Evolutionary conservation across 352 stramenopile genomes (phyloP), one percentile per base, ranked within the genome.

Genomic region (Pythium aphanidermatum): DNA sequence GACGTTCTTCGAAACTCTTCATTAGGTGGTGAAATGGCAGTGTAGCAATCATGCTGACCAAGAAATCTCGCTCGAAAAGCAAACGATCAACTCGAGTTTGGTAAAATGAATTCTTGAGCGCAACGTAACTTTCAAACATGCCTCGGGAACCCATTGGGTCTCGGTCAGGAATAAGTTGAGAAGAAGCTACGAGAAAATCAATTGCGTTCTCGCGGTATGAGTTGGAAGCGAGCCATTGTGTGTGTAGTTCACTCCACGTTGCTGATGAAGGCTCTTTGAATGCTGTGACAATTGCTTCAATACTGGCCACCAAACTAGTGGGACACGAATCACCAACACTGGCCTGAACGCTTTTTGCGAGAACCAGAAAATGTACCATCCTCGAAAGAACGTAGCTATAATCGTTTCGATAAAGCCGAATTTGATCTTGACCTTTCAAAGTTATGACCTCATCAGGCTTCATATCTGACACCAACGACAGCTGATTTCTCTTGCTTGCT

Each of bases 11-110:
- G n/a, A n/a, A n/a, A n/a, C n/a, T n/a, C n/a, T 35, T 25, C 41
- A 49, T 49, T 16, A 49, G 27, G 13, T 28, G 41, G 9, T 39
- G 29, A 19, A 49, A 49, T 27, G 41, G 41, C 20, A 49, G 29
- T 4, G 39, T 5, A 3, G 11, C 10, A 2, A 42, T n/a, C 5
- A 38, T 39, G 3, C 19, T 39, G 4, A 23, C n/a, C 29, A 23
- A 8, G 27, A 30, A 29, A 10, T 30, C 36, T 11, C 36, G 5
- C 13, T 49, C n/a, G 12, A 12, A 13, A 9, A 49, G 10, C 12
- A 49, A 30, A 1, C 16, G 30, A 23, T 37, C 19, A 11, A 49
- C 14, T 17, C 41, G 41, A 11, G n/a, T 13, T 20, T 51, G 31
- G 26, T 51, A 51, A 26, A 43, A 32, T 3, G n/a, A 5, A 21